These are phyloP conservation scores for Dactylellina leptospora DNA, from an alignment of 2,329 filamentous ascomycete species.

Conservation along the genomic window DNA sequence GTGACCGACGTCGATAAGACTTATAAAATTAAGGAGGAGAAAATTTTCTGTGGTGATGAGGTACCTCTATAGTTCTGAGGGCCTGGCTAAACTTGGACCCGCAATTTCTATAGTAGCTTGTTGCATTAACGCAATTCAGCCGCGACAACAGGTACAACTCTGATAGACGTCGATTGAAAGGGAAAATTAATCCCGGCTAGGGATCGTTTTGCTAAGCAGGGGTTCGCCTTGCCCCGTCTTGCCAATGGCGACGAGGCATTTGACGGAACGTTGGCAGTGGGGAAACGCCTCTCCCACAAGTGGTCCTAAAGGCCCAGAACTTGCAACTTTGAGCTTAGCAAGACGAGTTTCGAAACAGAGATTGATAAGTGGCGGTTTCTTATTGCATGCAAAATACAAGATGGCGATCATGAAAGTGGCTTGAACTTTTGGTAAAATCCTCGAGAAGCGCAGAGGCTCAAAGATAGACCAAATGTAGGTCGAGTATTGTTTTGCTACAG, in stretches of 20 bases:
- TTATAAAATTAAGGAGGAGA: slow-evolving; percentile 32
- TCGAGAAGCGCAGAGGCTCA: no score
- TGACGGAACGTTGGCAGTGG: slow-evolving; percentile 32
- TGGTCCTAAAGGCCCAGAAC: slow-evolving; percentile 26
- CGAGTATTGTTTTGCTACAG: no score
- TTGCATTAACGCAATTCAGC: slow-evolving; percentile 44
- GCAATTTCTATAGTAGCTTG: slow-evolving; percentile 44
- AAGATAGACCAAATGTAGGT: no score
- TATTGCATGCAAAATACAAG: slow-evolving; percentile 3
- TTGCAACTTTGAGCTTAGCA: slow-evolving; percentile 13
- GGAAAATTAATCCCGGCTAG: slow-evolving; percentile 25
- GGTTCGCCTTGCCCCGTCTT: slow-evolving; percentile 22
- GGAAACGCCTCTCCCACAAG: slow-evolving; percentile 28
- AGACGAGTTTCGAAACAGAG: slow-evolving; percentile 34
- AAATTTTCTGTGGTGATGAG: slow-evolving; percentile 7
- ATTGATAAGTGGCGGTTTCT: slow-evolving; percentile 29
- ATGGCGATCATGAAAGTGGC: slow-evolving; percentile 15
- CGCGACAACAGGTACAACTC: slow-evolving; percentile 21
- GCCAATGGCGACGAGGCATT: slow-evolving; percentile 10
- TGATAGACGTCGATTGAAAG: slow-evolving; percentile 21
- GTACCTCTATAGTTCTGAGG: slow-evolving; percentile 5
- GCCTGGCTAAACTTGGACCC: slow-evolving; percentile 35
- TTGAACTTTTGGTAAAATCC: no score
- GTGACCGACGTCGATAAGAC: slow-evolving; percentile 12
- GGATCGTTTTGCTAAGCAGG: slow-evolving; percentile 16